phyloP scores from a whole-genome alignment of 805 yeast genomes.

The Candida chauliodis region DNA sequence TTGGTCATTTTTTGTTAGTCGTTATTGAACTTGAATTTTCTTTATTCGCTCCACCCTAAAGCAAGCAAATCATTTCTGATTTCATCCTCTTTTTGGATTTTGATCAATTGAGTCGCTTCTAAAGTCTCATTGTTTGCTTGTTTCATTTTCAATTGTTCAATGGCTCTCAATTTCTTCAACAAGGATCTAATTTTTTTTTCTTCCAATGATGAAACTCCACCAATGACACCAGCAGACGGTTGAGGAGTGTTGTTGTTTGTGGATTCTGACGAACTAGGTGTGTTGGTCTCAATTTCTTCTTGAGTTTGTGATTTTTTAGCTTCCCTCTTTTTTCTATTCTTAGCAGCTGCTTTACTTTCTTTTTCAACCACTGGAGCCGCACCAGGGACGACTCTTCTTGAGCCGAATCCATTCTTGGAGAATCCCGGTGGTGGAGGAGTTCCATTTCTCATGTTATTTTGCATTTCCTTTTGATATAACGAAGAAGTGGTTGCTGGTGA shows the following conservation, averaged over 20 bases:
- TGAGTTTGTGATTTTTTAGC: conserved; percentile 52
- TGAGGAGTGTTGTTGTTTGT: conserved; percentile 1
- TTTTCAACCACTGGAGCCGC: conserved; percentile 43
- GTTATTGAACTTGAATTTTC: background rate
- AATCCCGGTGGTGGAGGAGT: conserved; percentile 22
- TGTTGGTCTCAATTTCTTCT: conserved; percentile 18
- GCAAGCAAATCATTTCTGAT: conserved; percentile 70
- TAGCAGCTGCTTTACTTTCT: conserved; percentile 63
- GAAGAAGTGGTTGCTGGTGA: conserved; percentile 41
- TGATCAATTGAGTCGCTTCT: conserved; percentile 89
- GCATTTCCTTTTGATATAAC: conserved; percentile 55
- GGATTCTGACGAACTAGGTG: conserved; percentile 10
- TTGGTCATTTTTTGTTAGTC: background rate
- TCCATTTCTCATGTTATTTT: conserved; percentile 10
- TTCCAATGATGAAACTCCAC: conserved; percentile 69
- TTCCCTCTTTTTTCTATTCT: conserved; percentile 74
- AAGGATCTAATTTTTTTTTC: conserved; percentile 90
- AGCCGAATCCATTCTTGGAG: conserved; percentile 10
- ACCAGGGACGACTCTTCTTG: conserved; percentile 53
- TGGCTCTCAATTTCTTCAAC: conserved; percentile 92
- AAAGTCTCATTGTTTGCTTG: conserved; percentile 78
- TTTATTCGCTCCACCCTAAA: conserved; percentile 60
- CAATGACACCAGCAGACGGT: conserved; percentile 36
- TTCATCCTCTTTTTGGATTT: conserved; percentile 81
- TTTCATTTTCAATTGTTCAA: conserved; percentile 81